These are phyloP conservation scores for Ulota crispa DNA, from an alignment of 225 moss, liverwort and hornwort genomes.

Conservation along the genomic window DNA sequence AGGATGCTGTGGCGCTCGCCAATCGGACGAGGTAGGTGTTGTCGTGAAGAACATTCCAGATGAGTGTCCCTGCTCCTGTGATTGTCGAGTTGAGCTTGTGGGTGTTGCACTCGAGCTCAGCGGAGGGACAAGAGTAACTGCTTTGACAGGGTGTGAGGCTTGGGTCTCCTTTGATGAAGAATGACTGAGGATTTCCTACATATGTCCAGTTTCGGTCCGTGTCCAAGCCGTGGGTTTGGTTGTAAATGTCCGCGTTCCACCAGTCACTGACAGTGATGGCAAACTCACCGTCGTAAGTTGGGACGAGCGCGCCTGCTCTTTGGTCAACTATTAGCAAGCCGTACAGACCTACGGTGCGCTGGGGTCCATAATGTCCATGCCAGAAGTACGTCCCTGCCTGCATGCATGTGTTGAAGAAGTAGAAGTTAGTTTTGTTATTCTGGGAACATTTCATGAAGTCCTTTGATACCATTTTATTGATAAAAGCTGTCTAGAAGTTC, in stretches of 20 bases:
- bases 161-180: slow-evolving; percentile 19
- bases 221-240: neutral
- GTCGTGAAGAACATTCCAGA: slow-evolving; percentile 8
- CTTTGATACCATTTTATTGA: neutral
- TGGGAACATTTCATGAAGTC: neutral
- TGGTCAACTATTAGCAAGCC: slow-evolving; percentile 22
- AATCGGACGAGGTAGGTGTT: slow-evolving; percentile 63
- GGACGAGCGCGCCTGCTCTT: neutral
- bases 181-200: neutral
- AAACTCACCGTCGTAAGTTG: slow-evolving; percentile 22
- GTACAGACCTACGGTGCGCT: slow-evolving; percentile 7
- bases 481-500: no score
- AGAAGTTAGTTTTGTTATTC: neutral
- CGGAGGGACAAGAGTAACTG: neutral
- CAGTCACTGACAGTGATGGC: slow-evolving; percentile 20
- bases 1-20: slow-evolving; percentile 26
- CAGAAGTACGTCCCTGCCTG: slow-evolving; percentile 30
- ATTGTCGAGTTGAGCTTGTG: neutral
- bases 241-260: slow-evolving; percentile 21
- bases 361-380: slow-evolving; percentile 12
- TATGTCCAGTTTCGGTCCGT: neutral
- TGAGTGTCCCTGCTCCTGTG: slow-evolving; percentile 12
- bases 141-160: neutral
- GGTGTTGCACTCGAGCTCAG: slow-evolving; percentile 10
- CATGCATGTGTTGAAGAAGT: neutral